phyloP scores from a whole-genome alignment of 306 rosid species.

The Argentina anserina region DNA sequence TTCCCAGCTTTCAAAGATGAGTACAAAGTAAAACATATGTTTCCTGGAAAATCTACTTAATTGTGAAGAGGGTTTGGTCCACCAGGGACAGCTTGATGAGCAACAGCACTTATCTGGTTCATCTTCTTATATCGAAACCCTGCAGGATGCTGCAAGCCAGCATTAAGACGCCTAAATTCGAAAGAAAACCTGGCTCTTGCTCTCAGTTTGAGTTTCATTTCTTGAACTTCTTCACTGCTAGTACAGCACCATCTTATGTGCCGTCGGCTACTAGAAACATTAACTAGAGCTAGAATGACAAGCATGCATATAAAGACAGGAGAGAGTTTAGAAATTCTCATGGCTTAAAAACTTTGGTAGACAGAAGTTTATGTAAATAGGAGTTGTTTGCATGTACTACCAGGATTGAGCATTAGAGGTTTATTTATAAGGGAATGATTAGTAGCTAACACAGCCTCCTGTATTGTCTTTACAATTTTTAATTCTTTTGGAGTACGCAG shows the following conservation, averaged over 20 bases:
- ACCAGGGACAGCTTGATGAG: constrained; percentile 46
- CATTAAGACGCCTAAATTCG: constrained; percentile 8
- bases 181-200: constrained; percentile 27
- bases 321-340: constrained; percentile 24
- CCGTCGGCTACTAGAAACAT: constrained; percentile 35
- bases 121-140: constrained; percentile 23
- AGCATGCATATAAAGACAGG: constrained; percentile 18
- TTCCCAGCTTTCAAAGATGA: not conserved
- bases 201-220: constrained; percentile 21
- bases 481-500: constrained; percentile 7
- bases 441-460: not conserved
- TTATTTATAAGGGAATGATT: constrained; percentile 4
- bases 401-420: not conserved
- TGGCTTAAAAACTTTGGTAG: constrained; percentile 27
- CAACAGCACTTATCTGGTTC: constrained; percentile 22
- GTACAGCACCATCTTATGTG: constrained; percentile 27
- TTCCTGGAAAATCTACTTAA: constrained; percentile 18
- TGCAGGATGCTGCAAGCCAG: constrained; percentile 16
- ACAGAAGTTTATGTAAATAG: not conserved
- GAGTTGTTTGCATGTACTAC: not conserved
- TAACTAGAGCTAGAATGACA: constrained; percentile 25
- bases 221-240: constrained; percentile 14
- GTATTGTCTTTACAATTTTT: not conserved
- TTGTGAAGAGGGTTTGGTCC: constrained; percentile 84
- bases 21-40: not conserved